phyloP scores from a whole-genome alignment of 1,284 basidiomycete species.

The Rhodotorula sp. region DNA sequence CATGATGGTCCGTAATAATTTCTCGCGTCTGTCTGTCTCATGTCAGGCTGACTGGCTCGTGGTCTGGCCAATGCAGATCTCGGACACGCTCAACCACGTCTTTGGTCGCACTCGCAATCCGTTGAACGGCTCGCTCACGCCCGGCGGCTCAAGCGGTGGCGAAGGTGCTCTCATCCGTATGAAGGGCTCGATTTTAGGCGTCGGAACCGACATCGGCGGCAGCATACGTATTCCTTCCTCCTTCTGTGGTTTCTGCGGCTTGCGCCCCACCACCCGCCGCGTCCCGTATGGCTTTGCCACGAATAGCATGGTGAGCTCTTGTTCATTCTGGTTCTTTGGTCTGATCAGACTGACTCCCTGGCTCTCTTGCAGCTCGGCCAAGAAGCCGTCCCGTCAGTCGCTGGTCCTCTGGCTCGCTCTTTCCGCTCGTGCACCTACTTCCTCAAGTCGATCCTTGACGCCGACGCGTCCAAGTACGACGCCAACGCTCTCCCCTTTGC shows the following conservation, averaged over 20 bases:
- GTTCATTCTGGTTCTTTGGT: background rate
- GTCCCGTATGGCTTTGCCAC: constrained; percentile 16
- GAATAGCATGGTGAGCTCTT: constrained; percentile 29
- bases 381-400: constrained; percentile 48
- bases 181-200: constrained; percentile 63
- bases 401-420: constrained; percentile 49
- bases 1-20: background rate
- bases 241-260: constrained; percentile 13
- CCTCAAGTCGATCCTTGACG: constrained; percentile 45
- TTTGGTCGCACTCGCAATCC: constrained; percentile 52
- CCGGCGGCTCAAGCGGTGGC: constrained; percentile 57
- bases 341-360: background rate
- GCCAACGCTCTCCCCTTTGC: constrained; percentile 38
- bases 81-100: constrained; percentile 43
- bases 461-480: constrained; percentile 50
- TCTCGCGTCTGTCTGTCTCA: background rate
- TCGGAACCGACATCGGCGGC: constrained; percentile 54
- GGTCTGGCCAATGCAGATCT: background rate
- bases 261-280: constrained; percentile 12
- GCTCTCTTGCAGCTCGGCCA: background rate
- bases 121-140: constrained; percentile 57
- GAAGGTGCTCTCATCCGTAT: constrained; percentile 62
- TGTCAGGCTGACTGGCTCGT: background rate
- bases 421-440: constrained; percentile 49
- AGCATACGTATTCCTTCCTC: constrained; percentile 23